phyloP scores from a whole-genome alignment of 164 flowering plant species.

The Aristolochia californica region DNA sequence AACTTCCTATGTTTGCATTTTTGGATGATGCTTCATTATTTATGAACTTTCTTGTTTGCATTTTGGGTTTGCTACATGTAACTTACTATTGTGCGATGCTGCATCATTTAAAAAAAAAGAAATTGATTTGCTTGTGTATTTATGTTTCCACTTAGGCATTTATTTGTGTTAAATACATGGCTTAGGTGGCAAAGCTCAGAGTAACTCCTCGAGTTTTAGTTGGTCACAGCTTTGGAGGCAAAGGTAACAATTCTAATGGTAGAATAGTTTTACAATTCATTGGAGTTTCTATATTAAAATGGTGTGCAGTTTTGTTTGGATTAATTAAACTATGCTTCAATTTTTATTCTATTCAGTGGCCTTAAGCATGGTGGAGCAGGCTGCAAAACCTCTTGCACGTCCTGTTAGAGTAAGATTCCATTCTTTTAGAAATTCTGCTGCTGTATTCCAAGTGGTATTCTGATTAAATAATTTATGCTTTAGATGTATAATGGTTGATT shows the following conservation, averaged over 20 bases:
- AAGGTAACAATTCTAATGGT: conserved; percentile 42
- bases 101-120: too few relatives aligned
- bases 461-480: too few relatives aligned
- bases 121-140: too few relatives aligned
- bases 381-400: conserved; percentile 92
- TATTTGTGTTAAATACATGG: too few relatives aligned
- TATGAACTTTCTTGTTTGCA: too few relatives aligned
- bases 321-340: neutral
- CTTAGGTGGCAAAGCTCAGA: conserved; percentile 62
- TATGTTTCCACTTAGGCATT: too few relatives aligned
- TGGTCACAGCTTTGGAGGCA: conserved; percentile 99
- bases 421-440: neutral
- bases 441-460: neutral
- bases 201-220: conserved; percentile 78
- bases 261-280: neutral
- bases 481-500: too few relatives aligned
- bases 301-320: neutral
- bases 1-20: too few relatives aligned
- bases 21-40: too few relatives aligned
- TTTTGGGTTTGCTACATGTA: too few relatives aligned
- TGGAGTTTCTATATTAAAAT: neutral
- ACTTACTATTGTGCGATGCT: too few relatives aligned
- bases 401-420: conserved; percentile 60
- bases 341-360: conserved; percentile 45
- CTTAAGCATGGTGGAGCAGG: conserved; percentile 97